Conservation (phyloP, 2,329 filamentous ascomycete species). For the Nemania bipapillata region DNA sequence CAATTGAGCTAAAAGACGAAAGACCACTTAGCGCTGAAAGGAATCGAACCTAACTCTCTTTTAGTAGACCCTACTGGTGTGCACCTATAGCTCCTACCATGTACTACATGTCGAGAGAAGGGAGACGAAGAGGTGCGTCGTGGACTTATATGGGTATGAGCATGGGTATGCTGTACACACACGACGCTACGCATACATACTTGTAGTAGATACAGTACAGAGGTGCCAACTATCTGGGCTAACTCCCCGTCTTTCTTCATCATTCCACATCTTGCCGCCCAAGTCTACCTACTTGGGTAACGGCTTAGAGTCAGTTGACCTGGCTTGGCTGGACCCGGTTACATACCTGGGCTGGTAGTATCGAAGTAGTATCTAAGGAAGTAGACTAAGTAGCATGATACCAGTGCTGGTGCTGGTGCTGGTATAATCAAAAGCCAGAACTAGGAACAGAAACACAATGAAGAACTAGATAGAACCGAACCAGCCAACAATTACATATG, state of each 20-base stretch:
- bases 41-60: too few relatives aligned
- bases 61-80: too few relatives aligned
- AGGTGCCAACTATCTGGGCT: too few relatives aligned
- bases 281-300: slow-evolving; percentile 12
- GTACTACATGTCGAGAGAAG: too few relatives aligned
- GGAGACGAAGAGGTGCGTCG: too few relatives aligned
- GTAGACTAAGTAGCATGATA: too few relatives aligned
- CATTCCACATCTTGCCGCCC: slow-evolving; percentile 30
- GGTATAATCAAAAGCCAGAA: slow-evolving; percentile 13
- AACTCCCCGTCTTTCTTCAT: slow-evolving; percentile 15
- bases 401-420: too few relatives aligned
- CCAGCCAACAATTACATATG: slow-evolving; percentile 9
- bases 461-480: slow-evolving; percentile 9
- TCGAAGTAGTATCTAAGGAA: too few relatives aligned
- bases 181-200: not conserved
- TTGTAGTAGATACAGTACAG: not conserved
- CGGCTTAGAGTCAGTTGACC: slow-evolving; percentile 39
- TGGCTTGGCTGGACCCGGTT: slow-evolving; percentile 12
- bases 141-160: not conserved
- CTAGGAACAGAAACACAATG: slow-evolving; percentile 27
- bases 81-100: not conserved
- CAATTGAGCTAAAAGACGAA: too few relatives aligned
- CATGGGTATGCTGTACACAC: not conserved
- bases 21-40: too few relatives aligned
- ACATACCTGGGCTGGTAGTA: too few relatives aligned